Evolutionary conservation across 495 filamentous ascomycete genomes (phyloP), one percentile per base, ranked within the genome.

Genomic region (Durotheca rogersii): DNA sequence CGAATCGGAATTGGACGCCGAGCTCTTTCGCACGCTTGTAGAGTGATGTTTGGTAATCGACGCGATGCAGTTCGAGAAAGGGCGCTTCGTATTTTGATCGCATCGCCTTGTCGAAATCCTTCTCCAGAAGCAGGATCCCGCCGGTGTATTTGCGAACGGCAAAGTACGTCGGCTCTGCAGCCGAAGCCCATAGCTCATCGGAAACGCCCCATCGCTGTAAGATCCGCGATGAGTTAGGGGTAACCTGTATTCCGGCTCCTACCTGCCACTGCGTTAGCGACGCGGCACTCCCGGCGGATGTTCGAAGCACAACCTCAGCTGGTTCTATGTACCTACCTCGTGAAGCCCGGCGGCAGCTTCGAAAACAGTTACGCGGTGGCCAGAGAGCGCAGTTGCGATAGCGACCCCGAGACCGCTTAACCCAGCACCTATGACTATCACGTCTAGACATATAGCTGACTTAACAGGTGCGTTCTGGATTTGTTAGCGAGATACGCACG

Each of bases 331-430:
- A 27, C 23, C 32, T 62, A 66, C 65, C 55, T 68, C 65, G 3
- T 59, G 57, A 16, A 68, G 47, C 2, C 53, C 57, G 3, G 41
- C 47, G 2, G 60, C 60, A 5, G 56, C n/a, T 19, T 68, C 66
- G 7, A 59, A 60, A 3, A 66, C 49, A 3, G 44, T 56, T 1
- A 68, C 66, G 14, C 45, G 16, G 23, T 68, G 63, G 6, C 66
- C 66, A 4, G 57, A 55, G 0, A 62, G 27, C 20, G 51, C 41
- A 4, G 53, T 63, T 20, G 58, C 57, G 25, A 85, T 77, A 7
- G 79, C 77, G 6, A 75, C 71, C 1, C 74, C 74, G 2, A 84
- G 64, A 7, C 82, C 82, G 15, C 76, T 80, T n/a, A 84, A 72
- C 11, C 82, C 82, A 11, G 71, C 76, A 2, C 81, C 81, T 9